Evolutionary conservation across 2,329 filamentous ascomycete species (phyloP), one percentile per base, ranked within the genome.

Genomic region (Periconia macrospinosa): DNA sequence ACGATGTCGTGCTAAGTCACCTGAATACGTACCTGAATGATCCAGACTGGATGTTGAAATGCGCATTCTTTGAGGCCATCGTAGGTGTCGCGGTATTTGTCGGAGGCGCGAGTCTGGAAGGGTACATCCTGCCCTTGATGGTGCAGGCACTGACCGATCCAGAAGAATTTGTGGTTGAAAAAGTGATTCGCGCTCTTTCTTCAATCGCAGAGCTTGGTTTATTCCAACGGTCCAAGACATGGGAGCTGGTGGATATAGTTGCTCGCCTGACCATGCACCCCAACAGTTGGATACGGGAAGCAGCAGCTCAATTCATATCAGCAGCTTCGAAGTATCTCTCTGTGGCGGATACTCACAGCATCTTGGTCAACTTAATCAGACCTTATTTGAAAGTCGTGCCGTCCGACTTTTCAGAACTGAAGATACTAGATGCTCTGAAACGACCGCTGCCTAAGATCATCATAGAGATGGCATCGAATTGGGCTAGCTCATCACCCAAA

Each of bases 11-110:
- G 15, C 79, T 99, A 19, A 96, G 92, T 30, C 94, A 99, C 75
- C 79, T 99, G 27, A 97, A 97, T 68, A 99, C 94, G 0, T 99
- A 99, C 66, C 78, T 99, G 9, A 99, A 99, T 62, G 94, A 97
- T 65, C 86, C 89, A 41, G 92, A 99, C 70, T 99, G 94, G 94
- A 91, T 91, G 71, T 78, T 99, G 30, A 97, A 96, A 72, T 97
- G 92, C 65, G 92, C 93, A 2, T 97, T 97, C 70, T 97, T 99
- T 66, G 92, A 96, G 67, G 91, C 92, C 0, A 91, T 97, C 23
- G 91, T 97, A 15, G 93, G 92, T 3, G 92, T 99, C 59, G 91
- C 92, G 3, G 86, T 90, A 1, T 96, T 96, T 62, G 84, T 97
- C 33, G 94, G 94, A 27, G 92, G 90, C 55, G 90, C 87, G 33